A percentile compares a stretch with the other conserved stretches of the same genome.
phyloP scores from a whole-genome alignment of 345 rosid genomes.

The Eucalyptus pauciflora region DNA sequence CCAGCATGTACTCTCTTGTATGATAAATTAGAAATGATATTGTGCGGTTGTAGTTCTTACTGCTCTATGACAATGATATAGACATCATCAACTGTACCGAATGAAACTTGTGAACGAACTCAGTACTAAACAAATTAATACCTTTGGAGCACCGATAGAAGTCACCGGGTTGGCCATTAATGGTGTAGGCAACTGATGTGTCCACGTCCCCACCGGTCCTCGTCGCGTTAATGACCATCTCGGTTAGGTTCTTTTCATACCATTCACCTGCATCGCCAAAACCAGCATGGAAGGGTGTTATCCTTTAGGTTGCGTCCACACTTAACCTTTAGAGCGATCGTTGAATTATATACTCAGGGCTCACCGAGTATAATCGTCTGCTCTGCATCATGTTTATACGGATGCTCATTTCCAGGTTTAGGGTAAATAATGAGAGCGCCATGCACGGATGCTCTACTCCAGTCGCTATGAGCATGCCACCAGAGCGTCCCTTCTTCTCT shows the following conservation, averaged over 20 bases:
- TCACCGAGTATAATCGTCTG: neutral
- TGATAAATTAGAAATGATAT: neutral
- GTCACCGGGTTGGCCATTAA: constrained; percentile 31
- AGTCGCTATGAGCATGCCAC: constrained; percentile 49
- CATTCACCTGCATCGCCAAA: constrained; percentile 7
- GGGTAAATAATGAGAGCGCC: constrained; percentile 11
- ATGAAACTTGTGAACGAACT: neutral
- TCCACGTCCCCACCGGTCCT: constrained; percentile 1
- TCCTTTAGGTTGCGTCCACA: neutral
- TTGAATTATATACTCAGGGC: neutral
- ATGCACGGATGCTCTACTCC: constrained; percentile 30
- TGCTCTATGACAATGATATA: neutral
- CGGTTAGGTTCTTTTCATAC: constrained; percentile 8
- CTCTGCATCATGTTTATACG: neutral
- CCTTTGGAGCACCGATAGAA: constrained; percentile 11
- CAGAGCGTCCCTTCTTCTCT: constrained; percentile 25
- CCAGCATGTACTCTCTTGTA: neutral
- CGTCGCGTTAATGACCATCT: constrained; percentile 1
- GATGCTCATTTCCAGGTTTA: neutral
- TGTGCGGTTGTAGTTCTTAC: neutral
- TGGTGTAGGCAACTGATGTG: constrained; percentile 11
- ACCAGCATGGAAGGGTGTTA: neutral
- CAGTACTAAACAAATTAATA: neutral
- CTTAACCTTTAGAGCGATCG: neutral
- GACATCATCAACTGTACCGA: neutral